Conservation (phyloP, 257 asterid species). For the Ocimum tenuiflorum region DNA sequence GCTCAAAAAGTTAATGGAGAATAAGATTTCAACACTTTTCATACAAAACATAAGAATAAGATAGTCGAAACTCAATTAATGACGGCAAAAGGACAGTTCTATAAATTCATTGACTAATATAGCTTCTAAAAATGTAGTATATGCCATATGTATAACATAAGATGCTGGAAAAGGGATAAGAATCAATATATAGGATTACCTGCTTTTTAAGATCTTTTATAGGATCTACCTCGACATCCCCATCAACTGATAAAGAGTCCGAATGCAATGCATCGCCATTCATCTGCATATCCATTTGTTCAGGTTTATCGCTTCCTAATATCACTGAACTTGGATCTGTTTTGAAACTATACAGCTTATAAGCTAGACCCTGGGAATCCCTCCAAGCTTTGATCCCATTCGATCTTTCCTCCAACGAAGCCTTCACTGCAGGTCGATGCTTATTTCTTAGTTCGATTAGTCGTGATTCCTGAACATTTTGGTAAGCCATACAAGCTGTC, state of each 20-base stretch:
- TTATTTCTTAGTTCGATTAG: conserved; percentile 62
- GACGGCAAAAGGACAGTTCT: neutral
- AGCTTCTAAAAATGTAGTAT: too few relatives aligned
- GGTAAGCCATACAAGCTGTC: conserved; percentile 95
- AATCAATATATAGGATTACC: conserved; percentile 32
- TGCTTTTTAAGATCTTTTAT: conserved; percentile 79
- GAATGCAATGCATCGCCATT: conserved; percentile 39
- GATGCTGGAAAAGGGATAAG: neutral
- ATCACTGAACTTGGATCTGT: conserved; percentile 47
- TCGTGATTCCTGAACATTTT: conserved; percentile 59
- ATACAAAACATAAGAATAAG: neutral
- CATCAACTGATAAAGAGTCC: conserved; percentile 34
- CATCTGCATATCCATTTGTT: conserved; percentile 31
- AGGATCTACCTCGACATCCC: conserved; percentile 49
- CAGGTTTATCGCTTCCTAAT: conserved; percentile 31
- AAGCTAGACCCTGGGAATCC: conserved; percentile 65
- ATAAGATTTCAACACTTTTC: neutral
- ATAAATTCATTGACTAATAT: too few relatives aligned
- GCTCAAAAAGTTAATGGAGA: neutral
- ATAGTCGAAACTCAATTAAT: neutral
- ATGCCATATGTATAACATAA: too few relatives aligned
- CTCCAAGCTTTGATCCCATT: conserved; percentile 53
- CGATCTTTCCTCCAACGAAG: conserved; percentile 67
- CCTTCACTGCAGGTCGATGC: conserved; percentile 75
- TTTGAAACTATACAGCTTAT: conserved; percentile 61